A percentile compares a stretch with the other conserved stretches of the same genome.
These are phyloP conservation scores for Aspergillus novofumigatus DNA, from an alignment of 2,329 filamentous ascomycete genomes.

Conservation along the genomic window DNA sequence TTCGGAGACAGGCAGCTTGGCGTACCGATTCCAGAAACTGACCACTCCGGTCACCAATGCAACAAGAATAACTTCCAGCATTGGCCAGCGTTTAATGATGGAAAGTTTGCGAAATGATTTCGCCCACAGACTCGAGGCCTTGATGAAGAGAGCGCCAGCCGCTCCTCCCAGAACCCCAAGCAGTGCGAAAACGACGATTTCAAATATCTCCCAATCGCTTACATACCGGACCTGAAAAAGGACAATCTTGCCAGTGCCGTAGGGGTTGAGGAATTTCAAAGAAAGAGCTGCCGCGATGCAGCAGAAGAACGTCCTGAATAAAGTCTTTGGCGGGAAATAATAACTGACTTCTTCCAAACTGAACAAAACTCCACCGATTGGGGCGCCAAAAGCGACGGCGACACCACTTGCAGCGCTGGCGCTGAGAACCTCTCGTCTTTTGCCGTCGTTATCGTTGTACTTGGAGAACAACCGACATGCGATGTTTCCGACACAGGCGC, in stretches of 20 bases:
- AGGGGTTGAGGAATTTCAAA: conserved; percentile 91
- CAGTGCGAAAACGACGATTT: conserved; percentile 78
- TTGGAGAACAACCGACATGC: conserved; percentile 89
- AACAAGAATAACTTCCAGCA: conserved; percentile 84
- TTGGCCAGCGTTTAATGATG: conserved; percentile 74
- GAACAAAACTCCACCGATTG: conserved; percentile 85
- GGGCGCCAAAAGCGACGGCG: conserved; percentile 89
- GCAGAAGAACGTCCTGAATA: conserved; percentile 97
- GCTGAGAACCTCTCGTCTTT: conserved; percentile 88
- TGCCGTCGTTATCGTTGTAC: conserved; percentile 90
- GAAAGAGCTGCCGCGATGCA: conserved; percentile 88
- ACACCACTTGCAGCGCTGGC: conserved; percentile 89
- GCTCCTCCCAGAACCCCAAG: conserved; percentile 81
- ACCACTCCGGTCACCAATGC: conserved; percentile 77
- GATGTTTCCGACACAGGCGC: conserved; percentile 92
- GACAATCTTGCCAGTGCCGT: conserved; percentile 94
- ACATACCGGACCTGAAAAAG: conserved; percentile 91
- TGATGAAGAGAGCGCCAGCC: conserved; percentile 89
- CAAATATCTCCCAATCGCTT: conserved; percentile 90
- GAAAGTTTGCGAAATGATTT: conserved; percentile 77
- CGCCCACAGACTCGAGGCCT: conserved; percentile 87
- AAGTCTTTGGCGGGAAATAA: conserved; percentile 94
- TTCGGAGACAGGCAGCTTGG: conserved; percentile 84
- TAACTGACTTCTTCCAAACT: conserved; percentile 91
- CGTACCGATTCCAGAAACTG: conserved; percentile 91